Conservation (phyloP, 2,329 filamentous ascomycete species). For the Penicillium sp. region DNA sequence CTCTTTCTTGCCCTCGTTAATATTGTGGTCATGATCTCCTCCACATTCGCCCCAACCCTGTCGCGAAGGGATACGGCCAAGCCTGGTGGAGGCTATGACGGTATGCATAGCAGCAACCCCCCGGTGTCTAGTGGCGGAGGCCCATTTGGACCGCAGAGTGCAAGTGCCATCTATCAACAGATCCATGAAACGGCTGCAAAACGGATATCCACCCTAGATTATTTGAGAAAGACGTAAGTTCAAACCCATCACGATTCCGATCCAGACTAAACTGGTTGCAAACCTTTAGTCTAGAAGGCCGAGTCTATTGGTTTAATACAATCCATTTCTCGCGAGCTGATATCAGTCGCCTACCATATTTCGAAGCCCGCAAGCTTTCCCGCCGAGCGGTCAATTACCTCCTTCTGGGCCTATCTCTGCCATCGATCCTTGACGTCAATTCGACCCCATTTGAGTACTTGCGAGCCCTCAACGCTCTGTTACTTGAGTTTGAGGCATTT, state of each 20-base stretch:
- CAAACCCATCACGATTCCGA: background rate
- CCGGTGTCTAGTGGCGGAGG: slow-evolving; percentile 32
- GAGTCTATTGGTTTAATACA: slow-evolving; percentile 98
- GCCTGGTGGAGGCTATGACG: slow-evolving; percentile 31
- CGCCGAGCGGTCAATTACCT: slow-evolving; percentile 92
- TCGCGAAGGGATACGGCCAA: slow-evolving; percentile 37
- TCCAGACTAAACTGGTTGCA: slow-evolving; percentile 11
- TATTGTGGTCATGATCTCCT: slow-evolving; percentile 30
- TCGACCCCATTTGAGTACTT: slow-evolving; percentile 81
- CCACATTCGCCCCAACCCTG: slow-evolving; percentile 34
- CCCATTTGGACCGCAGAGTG: slow-evolving; percentile 48
- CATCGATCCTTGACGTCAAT: slow-evolving; percentile 82
- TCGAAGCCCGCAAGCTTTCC: slow-evolving; percentile 78
- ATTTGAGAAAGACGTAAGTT: slow-evolving; percentile 84
- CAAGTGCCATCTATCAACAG: slow-evolving; percentile 60
- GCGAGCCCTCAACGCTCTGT: slow-evolving; percentile 77
- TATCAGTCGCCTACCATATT: slow-evolving; percentile 78
- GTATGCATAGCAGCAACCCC: slow-evolving; percentile 24
- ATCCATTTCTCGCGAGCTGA: slow-evolving; percentile 85
- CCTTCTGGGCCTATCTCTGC: slow-evolving; percentile 86
- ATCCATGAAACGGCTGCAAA: slow-evolving; percentile 87
- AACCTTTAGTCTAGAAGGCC: slow-evolving; percentile 74
- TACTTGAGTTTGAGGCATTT: slow-evolving; percentile 91
- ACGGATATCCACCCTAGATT: slow-evolving; percentile 90
- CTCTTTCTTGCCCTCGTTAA: background rate